Evolutionary conservation across 768 basidiomycete species (phyloP), one percentile per base, ranked within the genome.

Genomic region (Boletus tylopilopsis): DNA sequence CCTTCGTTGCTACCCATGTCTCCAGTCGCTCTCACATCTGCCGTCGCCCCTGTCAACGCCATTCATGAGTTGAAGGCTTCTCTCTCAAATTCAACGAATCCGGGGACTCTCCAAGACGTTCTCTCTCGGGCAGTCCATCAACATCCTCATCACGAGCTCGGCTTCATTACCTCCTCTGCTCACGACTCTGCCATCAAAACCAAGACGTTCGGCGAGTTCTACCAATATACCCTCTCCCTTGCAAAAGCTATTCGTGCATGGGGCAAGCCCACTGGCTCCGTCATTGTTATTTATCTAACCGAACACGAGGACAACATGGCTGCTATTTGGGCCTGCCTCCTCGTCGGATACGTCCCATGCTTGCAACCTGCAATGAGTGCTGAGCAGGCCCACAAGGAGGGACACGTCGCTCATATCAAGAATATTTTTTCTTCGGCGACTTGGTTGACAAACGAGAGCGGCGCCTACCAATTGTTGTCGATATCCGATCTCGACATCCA

Each of bases 261-360:
- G 67, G 55, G 48, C 2, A 66, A 58, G 30, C 62, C 67, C 21
- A 6, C 47, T 1, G 65, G 65, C 0, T 64, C 65, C 2, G 24
- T 66, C n/a, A 10, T 68, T 3, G 53, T 66, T 9, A 51, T 67
- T 0, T 67, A 67, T 42, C 51, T 67, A 19, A 67, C 65, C 0
- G 67, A 67, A 36, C 66, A 67, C 23, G 65, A 68, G 42, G 67
- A 67, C 35, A 67, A 68, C 32, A 67, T 68, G 66, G 55, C 53
- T 3, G 67, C 66, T 4, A 49, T 67, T 12, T 67, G 66, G 66
- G 65, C 66, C 0, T 67, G 63, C 42, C 47, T 67, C 1, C 49
- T 67, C 15, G 67, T 65, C 5, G 66, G 66, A n/a, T 61, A 55
- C 45, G 54, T 67, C 1, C 66, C 67, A 12, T 67, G 66, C 53